Evolutionary conservation across 2,329 filamentous ascomycete genomes (phyloP), one percentile per base, ranked within the genome.

Genomic region (Sphaerulina musiva): DNA sequence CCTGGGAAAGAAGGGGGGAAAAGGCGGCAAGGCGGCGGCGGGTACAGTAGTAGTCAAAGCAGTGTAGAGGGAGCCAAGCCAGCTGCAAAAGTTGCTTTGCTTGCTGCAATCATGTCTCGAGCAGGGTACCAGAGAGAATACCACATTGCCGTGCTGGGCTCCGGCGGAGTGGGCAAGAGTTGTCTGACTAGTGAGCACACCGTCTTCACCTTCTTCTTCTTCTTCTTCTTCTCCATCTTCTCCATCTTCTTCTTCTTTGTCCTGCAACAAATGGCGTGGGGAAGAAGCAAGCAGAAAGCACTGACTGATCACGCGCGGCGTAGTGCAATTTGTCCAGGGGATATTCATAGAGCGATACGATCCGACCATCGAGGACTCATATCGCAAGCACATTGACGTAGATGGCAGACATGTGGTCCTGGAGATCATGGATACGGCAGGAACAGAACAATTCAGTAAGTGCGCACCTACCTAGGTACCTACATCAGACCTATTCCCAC

Each of bases 281-380:
- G 55, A 45, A 23, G 48, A 48, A 43, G 26, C 26, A 29, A 6
- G 26, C 26, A 29, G 20, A 20, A 20, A 20, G 26, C 48, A 43
- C 43, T 47, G 46, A 57, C 53, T 61, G 66, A 31, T 10, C 20
- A 29, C 26, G 26, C 26, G 26, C 26, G 3, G 5, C 26, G 40
- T 66, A 89, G 89, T 90, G 66, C 89, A 95, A 78, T 95, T 95
- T 67, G 89, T 95, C 49, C 89, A 93, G 72, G 91, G 93, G 74
- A 86, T 95, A 65, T 95, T 89, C 87, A 92, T 95, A 69, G 89
- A 95, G 72, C 79, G 77, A 60, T 83, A 83, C 68, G 80, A 83
- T 67, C 80, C 80, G 1, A 83, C 80, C 7, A 82, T 83, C 60
- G 80, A 83, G 65, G 80, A 83, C 64, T 81, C 79, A 10, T 82